Evolutionary conservation across 148 eudicot genomes (phyloP), one percentile per base, ranked within the genome.

Genomic region (Limonium bicolor): DNA sequence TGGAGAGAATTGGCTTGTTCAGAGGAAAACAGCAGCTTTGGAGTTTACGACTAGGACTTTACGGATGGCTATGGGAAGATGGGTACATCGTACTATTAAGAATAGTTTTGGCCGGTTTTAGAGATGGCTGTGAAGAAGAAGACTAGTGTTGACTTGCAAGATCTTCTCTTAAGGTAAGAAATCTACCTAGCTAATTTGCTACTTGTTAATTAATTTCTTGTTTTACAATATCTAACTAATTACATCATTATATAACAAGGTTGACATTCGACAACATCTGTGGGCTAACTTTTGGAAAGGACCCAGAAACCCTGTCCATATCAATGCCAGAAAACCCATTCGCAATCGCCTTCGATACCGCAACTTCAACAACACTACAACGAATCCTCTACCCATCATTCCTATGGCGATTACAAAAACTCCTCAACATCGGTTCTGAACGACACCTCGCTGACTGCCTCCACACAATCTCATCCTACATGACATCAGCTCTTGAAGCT

Each of bases 21-120:
- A 70, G 37, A 48, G 82, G 5, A 75, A 75, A 24, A 70, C 77
- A 1, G 82, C 77, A 0, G 82, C 77, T 21, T 64, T 67, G 0
- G 82, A 75, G 56, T 75, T 75, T 48, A 70, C 76, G 0, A 75
- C 76, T 4, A 41, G 76, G 26, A 75, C 76, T 0, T 73, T 75
- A 2, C 65, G 82, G 2, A 73, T 60, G 33, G 73, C 76, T 21
- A 66, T 75, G 77, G 61, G 67, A 2, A 49, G 82, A 52, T 75
- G 82, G 82, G 76, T 75, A 29, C 70, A 58, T 51, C 55, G 70
- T 24, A 60, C 73, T 2, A 75, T 75, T 22, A 58, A 63, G 48
- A 60, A 51, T 9, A 59, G 77, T 17, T 36, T 70, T 69, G 72
- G 82, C 19, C 46, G 20, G 58, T 69, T 43, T 35, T 70, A 23